Evolutionary conservation across 2,329 filamentous ascomycete species (phyloP), one percentile per base, ranked within the genome.

Genomic region (Elsinoe necatrix): DNA sequence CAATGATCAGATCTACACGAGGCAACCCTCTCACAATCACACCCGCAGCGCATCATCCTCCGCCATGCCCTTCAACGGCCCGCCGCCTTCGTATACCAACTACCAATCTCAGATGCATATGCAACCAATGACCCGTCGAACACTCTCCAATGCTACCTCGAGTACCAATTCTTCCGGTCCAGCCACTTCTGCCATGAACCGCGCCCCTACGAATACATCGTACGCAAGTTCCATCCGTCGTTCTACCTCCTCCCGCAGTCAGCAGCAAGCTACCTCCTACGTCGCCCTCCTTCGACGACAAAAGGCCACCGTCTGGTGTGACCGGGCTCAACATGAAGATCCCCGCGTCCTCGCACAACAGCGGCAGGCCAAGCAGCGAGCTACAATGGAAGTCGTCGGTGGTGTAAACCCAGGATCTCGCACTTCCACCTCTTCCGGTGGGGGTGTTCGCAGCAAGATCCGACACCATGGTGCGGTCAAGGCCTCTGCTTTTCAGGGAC

Each of bases 241-340:
- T 62, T 95, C 89, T 25, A 88, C 84, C 27, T 95, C 89, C 2
- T 87, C 86, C 54, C 84, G 89, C 64, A 76, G 75, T 56, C 76
- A 74, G 51, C 68, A 76, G 14, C 80, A 81, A 60, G 14, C 25
- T 14, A 79, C 79, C n/a, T 85, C 89, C 62, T 98, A 98, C 71
- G 93, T 98, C 54, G 91, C 93, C 34, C 79, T 96, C n/a, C 85
- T 98, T 74, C 84, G 93, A 61, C 92, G 91, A 70, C 93, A 98
- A 73, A 97, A 97, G 71, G 93, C 90, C 29, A 98, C 93, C 0
- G 93, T 98, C 3, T 98, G 93, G 93, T 96, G 91, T 75, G 93
- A 97, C 68, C 86, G 91, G 55, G 82, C 92, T 8, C 93, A 98
- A 70, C 84, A 88, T 60, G 90, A 97, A 71, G 93, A 98, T 69